These are phyloP conservation scores for Eucalyptus regnans DNA, from an alignment of 345 rosid species.

Conservation along the genomic window DNA sequence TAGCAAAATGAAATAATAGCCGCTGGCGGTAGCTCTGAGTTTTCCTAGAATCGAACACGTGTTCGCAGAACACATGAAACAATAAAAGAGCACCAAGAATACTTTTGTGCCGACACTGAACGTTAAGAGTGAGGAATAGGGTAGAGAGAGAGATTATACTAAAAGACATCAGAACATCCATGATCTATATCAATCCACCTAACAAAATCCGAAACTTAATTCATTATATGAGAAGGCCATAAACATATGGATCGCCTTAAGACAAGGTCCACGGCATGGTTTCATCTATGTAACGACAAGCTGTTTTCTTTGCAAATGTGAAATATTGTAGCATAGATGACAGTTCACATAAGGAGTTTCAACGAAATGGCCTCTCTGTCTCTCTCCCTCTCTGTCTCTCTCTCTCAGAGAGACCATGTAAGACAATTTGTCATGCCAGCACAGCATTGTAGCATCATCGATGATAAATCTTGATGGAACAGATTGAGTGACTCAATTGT, in stretches of 20 bases:
- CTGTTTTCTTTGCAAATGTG: background rate
- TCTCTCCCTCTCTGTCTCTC: background rate
- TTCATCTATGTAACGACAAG: background rate
- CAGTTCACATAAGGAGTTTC: background rate
- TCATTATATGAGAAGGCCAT: background rate
- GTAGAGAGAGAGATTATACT: background rate
- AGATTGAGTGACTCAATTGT: background rate
- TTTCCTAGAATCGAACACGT: background rate
- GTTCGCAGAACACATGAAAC: background rate
- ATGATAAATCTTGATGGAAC: background rate
- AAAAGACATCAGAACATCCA: background rate
- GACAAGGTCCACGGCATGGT: background rate
- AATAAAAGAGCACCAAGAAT: background rate
- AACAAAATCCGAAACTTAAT: background rate
- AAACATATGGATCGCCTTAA: background rate
- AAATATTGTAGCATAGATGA: background rate
- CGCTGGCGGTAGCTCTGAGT: rapidly evolving
- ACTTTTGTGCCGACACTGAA: background rate
- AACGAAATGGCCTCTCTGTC: background rate
- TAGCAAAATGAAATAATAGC: background rate
- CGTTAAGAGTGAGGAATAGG: background rate
- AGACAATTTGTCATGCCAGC: background rate
- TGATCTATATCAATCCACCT: background rate
- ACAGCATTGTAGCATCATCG: background rate
- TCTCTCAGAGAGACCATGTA: background rate